phyloP scores from a whole-genome alignment of 73 alveolate genomes.

The Effrenium voratum region DNA sequence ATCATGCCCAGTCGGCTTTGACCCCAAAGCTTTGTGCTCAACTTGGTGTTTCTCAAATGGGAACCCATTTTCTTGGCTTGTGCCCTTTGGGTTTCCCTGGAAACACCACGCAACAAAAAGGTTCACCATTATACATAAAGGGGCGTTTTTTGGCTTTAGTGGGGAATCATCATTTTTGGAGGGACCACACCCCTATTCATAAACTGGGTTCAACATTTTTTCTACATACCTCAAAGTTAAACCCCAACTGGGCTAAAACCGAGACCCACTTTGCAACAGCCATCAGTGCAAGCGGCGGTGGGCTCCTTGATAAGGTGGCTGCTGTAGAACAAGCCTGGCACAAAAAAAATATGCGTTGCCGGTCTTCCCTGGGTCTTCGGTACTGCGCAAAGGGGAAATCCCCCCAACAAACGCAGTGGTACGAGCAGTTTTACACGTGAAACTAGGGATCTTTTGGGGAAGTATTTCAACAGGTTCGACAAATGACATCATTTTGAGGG shows the following conservation, averaged over 20 bases:
- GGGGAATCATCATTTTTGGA: background rate
- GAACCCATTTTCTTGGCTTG: no score
- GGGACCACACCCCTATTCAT: background rate
- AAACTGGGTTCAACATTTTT: background rate
- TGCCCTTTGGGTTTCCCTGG: no score
- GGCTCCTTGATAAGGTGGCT: conserved; percentile 78
- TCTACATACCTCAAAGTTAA: background rate
- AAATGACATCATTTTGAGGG: background rate
- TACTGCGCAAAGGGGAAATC: background rate
- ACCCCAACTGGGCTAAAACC: background rate
- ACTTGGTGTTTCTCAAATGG: no score
- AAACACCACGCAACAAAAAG: background rate
- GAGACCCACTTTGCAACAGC: background rate
- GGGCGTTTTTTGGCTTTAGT: background rate
- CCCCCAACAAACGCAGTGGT: background rate
- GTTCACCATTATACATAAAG: background rate
- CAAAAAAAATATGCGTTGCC: no score
- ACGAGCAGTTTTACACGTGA: background rate
- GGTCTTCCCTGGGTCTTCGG: no score
- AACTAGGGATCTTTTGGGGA: background rate
- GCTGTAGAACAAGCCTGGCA: conserved; percentile 68
- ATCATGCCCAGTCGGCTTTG: no score
- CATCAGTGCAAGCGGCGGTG: background rate
- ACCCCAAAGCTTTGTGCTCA: no score
- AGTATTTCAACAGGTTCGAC: background rate